phyloP scores from a whole-genome alignment of 2,329 filamentous ascomycete species.

The Podosphaera xanthii region DNA sequence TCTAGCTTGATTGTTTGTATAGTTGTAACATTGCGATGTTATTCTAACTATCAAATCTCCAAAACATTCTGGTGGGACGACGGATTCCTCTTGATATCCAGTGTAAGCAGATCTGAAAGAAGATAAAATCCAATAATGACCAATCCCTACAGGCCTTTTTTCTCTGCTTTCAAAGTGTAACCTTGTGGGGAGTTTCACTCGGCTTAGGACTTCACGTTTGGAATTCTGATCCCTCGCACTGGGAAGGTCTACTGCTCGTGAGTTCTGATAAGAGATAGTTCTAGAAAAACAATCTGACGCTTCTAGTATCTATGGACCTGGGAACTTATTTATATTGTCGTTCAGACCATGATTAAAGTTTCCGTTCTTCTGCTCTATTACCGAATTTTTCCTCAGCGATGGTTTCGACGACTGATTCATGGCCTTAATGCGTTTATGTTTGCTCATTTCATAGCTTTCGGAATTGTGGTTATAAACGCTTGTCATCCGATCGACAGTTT shows the following conservation, averaged over 20 bases:
- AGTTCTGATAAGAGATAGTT: background rate
- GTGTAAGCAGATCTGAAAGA: background rate
- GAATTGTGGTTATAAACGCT: background rate
- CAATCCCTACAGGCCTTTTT: background rate
- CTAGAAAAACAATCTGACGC: background rate
- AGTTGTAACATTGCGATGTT: background rate
- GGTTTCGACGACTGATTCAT: background rate
- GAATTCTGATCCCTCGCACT: background rate
- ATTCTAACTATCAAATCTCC: background rate
- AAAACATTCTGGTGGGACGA: conserved; percentile 1
- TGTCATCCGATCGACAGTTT: background rate
- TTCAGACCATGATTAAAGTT: background rate
- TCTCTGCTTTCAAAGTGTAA: background rate
- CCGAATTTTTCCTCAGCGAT: background rate
- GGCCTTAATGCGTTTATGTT: background rate
- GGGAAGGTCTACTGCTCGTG: background rate
- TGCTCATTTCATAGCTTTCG: background rate
- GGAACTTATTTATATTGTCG: conserved; percentile 1
- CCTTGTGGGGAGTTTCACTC: background rate
- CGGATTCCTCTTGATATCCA: background rate
- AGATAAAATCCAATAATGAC: background rate
- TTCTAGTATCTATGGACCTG: background rate
- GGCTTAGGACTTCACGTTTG: background rate
- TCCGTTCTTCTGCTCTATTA: background rate
- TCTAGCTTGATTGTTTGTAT: background rate